Evolutionary conservation across 129 eudicot genomes (phyloP), one percentile per base, ranked within the genome.

Genomic region (Ambrosia trifida): DNA sequence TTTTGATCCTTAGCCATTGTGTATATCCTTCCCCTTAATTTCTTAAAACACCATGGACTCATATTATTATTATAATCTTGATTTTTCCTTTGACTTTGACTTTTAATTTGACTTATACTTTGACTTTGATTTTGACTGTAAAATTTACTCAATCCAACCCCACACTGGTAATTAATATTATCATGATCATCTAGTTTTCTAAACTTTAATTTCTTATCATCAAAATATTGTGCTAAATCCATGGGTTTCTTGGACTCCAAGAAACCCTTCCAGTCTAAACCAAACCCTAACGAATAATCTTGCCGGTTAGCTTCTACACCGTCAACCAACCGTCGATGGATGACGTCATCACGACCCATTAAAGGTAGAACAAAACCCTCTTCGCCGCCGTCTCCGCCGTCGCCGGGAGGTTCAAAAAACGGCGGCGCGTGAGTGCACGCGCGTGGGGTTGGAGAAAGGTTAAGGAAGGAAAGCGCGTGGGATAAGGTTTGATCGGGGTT

Each of bases 1-100:
- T 63, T 49, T 77, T 83, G 91, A 56, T 90, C 85, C 8, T 85
- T 85, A 18, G 94, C 89, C 10, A 83, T 45, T 4, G 41, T 24
- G 31, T 73, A 69, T 40, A 90, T 79, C 11, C 24, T 74, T 0
- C 97, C 95, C 75, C 72, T 75, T 19, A 89, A 49, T 32, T 75
- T 74, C 17, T 59, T 78, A 57, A 84, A 58, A 63, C 67, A 73
- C 35, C 61, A 66, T 5, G 32, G 11, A 60, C 68, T 68, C 65
- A 72, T 28, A 46, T 49, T 28, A 46, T 49, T 28, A 30, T 38
- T 47, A 57, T 54, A 66, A 64, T 28, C n/a, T 70, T 72, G 77
- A 35, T 4, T 19, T n/a, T 31, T 43, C 41, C 28, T 64, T 32
- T 45, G 77, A 35, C 4, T 19, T n/a, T 31, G 54, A 57, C 28